These are phyloP conservation scores for Tolypocladium inflatum DNA, from an alignment of 2,329 filamentous ascomycete species.

Conservation along the genomic window DNA sequence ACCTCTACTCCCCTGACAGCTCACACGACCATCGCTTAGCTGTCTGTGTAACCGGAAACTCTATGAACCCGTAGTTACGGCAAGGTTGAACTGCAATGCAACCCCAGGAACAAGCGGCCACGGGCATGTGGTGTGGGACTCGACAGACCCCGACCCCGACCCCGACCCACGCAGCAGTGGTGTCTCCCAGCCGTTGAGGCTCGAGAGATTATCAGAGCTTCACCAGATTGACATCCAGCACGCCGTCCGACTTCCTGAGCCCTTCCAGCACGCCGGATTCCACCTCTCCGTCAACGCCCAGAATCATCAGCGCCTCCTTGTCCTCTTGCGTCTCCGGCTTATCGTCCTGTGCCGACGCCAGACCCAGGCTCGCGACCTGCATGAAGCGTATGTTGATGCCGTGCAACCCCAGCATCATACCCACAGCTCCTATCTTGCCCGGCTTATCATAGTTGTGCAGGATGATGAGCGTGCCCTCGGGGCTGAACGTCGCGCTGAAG, in stretches of 20 bases:
- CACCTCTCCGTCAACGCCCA: conserved; percentile 61
- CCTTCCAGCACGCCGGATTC: conserved; percentile 43
- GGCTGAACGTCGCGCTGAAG: conserved; percentile 65
- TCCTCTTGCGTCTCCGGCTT: conserved; percentile 16
- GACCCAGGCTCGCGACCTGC: conserved; percentile 53
- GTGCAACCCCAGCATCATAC: conserved; percentile 57
- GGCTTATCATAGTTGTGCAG: conserved; percentile 74
- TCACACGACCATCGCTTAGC: neutral
- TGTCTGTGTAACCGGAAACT: neutral
- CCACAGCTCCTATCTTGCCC: conserved; percentile 75
- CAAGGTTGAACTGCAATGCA: neutral
- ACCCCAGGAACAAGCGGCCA: neutral
- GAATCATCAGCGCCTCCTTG: conserved; percentile 73
- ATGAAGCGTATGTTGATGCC: conserved; percentile 75
- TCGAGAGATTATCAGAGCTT: conserved; percentile 19
- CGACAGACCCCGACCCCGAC: neutral
- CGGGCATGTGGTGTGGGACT: neutral
- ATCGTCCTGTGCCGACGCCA: conserved; percentile 10
- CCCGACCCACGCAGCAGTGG: neutral
- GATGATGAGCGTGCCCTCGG: conserved; percentile 66
- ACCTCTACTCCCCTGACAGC: neutral
- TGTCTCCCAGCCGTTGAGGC: neutral
- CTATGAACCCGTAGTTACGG: neutral
- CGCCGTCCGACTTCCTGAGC: conserved; percentile 39
- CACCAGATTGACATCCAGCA: conserved; percentile 46